phyloP scores from a whole-genome alignment of 2,329 filamentous ascomycete genomes.

The Coniella vitis region DNA sequence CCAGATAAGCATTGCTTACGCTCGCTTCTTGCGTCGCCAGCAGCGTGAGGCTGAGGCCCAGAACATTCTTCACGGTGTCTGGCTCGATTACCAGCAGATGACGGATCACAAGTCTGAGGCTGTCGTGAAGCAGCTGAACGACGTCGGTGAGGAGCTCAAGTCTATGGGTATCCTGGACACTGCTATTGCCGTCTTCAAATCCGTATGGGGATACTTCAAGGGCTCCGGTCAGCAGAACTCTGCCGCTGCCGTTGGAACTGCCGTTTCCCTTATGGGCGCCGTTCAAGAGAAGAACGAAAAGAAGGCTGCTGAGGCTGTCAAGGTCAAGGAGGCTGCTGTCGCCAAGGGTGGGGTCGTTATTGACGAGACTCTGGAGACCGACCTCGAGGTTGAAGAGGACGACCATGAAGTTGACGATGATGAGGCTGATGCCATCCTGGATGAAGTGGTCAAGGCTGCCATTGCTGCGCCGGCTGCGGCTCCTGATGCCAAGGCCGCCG shows the following conservation, averaged over 20 bases:
- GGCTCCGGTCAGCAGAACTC: slow-evolving; percentile 16
- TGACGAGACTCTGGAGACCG: slow-evolving; percentile 9
- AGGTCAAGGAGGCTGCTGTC: slow-evolving; percentile 9
- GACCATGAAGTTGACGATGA: slow-evolving; percentile 12
- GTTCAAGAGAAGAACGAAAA: slow-evolving; percentile 14
- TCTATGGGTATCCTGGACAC: slow-evolving; percentile 17
- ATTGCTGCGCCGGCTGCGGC: slow-evolving; percentile 3
- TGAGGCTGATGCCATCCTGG: slow-evolving; percentile 14
- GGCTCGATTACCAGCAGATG: slow-evolving; percentile 18
- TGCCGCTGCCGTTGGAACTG: slow-evolving; percentile 14
- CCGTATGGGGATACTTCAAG: slow-evolving; percentile 19
- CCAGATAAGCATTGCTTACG: slow-evolving; percentile 18
- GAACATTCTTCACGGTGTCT: slow-evolving; percentile 18
- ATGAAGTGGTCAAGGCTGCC: slow-evolving; percentile 14
- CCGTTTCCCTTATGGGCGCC: slow-evolving; percentile 14
- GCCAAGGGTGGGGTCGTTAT: slow-evolving; percentile 11
- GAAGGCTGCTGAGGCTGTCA: slow-evolving; percentile 13
- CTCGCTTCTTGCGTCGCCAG: slow-evolving; percentile 17
- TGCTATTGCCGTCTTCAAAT: slow-evolving; percentile 17
- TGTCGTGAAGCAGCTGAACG: slow-evolving; percentile 17
- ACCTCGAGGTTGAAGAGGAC: slow-evolving; percentile 10
- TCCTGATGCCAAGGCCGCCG: background rate
- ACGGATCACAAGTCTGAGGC: slow-evolving; percentile 15
- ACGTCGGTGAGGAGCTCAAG: slow-evolving; percentile 18
- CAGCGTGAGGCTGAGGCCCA: slow-evolving; percentile 16